Evolutionary conservation across 2,329 filamentous ascomycete species (phyloP).

Genomic region (Coniochaeta ligniaria): DNA sequence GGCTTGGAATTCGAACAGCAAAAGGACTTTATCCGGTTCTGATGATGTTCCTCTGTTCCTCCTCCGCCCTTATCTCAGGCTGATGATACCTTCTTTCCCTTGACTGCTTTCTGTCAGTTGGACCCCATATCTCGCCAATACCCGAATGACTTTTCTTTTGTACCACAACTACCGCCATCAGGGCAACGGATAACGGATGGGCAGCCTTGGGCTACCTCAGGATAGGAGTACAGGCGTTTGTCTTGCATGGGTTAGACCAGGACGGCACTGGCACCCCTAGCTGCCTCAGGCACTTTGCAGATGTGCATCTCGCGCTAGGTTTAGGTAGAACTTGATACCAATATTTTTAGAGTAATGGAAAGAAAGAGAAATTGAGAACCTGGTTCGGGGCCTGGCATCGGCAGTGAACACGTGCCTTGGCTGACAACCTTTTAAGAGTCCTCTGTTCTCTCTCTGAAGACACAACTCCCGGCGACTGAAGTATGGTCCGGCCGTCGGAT

Average conservation of each 20-base stretch:
- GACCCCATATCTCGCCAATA: background rate
- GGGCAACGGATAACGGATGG: background rate
- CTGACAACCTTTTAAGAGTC: background rate
- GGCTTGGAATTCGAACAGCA: conserved; percentile 49
- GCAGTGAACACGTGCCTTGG: background rate
- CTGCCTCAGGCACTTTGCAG: background rate
- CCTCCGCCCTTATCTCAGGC: conserved; percentile 4
- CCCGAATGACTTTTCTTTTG: background rate
- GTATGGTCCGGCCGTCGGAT: background rate
- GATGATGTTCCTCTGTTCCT: conserved; percentile 16
- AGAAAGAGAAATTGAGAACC: conserved; percentile 1
- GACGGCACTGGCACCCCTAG: background rate
- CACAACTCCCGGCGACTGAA: background rate
- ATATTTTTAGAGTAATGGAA: background rate
- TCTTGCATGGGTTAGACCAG: background rate
- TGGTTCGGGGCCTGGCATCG: background rate
- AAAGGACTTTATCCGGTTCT: conserved; percentile 52
- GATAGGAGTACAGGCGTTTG: background rate
- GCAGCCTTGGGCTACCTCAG: background rate
- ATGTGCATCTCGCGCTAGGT: background rate
- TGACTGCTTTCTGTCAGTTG: background rate
- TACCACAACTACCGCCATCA: background rate
- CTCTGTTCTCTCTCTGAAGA: background rate
- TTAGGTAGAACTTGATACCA: conserved; percentile 1
- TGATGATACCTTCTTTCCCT: conserved; percentile 8